Evolutionary conservation across 2,329 filamentous ascomycete species (phyloP).

Genomic region (Pseudogymnoascus sp.): DNA sequence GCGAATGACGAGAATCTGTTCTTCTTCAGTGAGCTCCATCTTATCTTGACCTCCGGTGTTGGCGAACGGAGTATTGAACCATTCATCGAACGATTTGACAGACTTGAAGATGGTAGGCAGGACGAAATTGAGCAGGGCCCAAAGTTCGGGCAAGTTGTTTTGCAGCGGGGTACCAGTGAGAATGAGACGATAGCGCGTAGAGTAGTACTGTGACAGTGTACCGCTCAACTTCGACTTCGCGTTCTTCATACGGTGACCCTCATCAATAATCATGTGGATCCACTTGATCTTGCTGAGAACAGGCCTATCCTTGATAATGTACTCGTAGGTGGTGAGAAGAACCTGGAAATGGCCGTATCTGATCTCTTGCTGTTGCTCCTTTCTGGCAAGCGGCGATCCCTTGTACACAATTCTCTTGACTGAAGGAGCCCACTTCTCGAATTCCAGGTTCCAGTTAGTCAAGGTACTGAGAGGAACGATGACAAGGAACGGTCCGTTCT

Average conservation of each 20-base stretch:
- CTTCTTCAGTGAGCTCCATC: conserved; percentile 99
- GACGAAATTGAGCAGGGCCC: conserved; percentile 98
- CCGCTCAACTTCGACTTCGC: conserved; percentile 90
- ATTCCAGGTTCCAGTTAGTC: conserved; percentile 98
- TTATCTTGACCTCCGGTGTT: conserved; percentile 97
- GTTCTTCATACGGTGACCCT: conserved; percentile 99
- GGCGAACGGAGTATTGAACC: conserved; percentile 99
- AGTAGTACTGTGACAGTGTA: conserved; percentile 92
- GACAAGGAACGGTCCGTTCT: conserved; percentile 87
- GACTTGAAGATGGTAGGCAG: conserved; percentile 99
- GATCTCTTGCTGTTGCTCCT: conserved; percentile 87
- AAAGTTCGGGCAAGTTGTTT: conserved; percentile 92
- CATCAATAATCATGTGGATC: conserved; percentile 99
- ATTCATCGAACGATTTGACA: conserved; percentile 96
- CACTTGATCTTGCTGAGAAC: conserved; percentile 97
- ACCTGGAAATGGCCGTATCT: conserved; percentile 95
- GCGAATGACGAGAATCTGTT: conserved; percentile 94
- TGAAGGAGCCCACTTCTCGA: conserved; percentile 95
- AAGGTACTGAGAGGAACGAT: conserved; percentile 95
- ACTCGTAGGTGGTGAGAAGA: conserved; percentile 94
- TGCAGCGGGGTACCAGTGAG: conserved; percentile 94
- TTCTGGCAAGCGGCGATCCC: conserved; percentile 80
- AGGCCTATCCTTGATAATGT: conserved; percentile 97
- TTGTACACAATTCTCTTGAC: conserved; percentile 91
- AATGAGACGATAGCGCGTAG: conserved; percentile 89